Evolutionary conservation across 2,329 filamentous ascomycete species (phyloP), one percentile per base, ranked within the genome.

Genomic region (Diaporthe sp.): DNA sequence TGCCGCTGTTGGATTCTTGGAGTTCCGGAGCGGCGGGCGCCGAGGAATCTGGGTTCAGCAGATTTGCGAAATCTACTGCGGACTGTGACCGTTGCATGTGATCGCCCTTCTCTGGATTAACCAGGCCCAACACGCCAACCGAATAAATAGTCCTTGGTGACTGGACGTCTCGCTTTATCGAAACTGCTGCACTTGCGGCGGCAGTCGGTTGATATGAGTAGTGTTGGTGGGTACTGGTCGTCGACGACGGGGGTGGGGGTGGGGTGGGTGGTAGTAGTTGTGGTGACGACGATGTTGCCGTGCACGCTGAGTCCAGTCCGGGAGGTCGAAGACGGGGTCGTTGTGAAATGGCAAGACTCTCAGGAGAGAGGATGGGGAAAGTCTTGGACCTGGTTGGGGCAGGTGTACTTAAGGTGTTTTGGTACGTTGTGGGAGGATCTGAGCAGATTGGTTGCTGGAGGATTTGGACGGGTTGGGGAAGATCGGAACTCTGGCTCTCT

Each of bases 21-120:
- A 44, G 71, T 42, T 73, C 71, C 46, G 13, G 71, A 55, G 58
- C 71, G 34, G 71, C n/a, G 55, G 58, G 25, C 51, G 74, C 75
- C 68, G 78, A 57, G 37, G 85, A 83, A 79, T 89, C 88, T 65
- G 92, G 92, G 82, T 94, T 94, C 82, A 95, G 90, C 83, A 94
- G 91, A 89, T 91, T 94, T 84, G 91, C 91, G 85, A 94, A 94
- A 89, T 93, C 92, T 86, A 93, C 91, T 84, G 92, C 91, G 80
- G 93, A 93, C 82, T 90, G 89, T 88, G 91, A 89, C 85, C 91
- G 91, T 90, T 94, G 92, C 93, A 95, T 94, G 90, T 93, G 92
- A 92, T 88, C 84, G 85, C 82, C 82, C 77, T 78, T 79, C 67
- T 77, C 76, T 76, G 72, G 71, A 51, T 70, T 17, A 72, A 58